These are phyloP conservation scores for Pyrenula aspistea DNA, from an alignment of 495 filamentous ascomycete species.

Conservation along the genomic window DNA sequence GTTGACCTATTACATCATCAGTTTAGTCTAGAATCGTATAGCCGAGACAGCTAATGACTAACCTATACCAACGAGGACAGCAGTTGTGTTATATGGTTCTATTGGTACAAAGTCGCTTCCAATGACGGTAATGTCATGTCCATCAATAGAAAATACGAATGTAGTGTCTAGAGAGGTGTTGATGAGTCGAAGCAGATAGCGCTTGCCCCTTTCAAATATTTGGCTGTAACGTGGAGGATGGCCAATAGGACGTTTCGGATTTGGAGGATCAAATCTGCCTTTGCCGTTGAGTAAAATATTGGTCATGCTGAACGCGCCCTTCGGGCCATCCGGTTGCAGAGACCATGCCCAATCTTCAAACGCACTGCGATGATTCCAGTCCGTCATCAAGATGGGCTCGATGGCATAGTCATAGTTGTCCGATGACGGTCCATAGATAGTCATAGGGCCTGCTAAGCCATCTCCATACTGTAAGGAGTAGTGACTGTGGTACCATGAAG, in stretches of 20 bases:
- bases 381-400: slow-evolving; percentile 9
- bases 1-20: slow-evolving; percentile 55
- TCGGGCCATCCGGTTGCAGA: too few relatives aligned
- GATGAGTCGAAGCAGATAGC: slow-evolving; percentile 20
- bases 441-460: slow-evolving; percentile 21
- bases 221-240: background rate
- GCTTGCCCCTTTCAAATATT: background rate
- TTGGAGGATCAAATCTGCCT: background rate
- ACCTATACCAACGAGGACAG: slow-evolving; percentile 13
- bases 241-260: background rate
- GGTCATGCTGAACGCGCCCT: background rate
- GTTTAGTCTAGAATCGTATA: background rate
- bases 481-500: slow-evolving; percentile 53
- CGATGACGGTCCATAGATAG: slow-evolving; percentile 27
- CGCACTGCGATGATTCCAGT: slow-evolving; percentile 10
- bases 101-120: slow-evolving; percentile 35
- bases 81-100: slow-evolving; percentile 27
- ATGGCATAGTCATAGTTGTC: slow-evolving; percentile 19
- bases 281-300: background rate
- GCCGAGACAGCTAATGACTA: background rate
- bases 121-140: slow-evolving; percentile 35
- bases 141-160: slow-evolving; percentile 36
- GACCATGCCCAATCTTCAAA: slow-evolving; percentile 1
- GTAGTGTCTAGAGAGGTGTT: slow-evolving; percentile 33
- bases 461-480: slow-evolving; percentile 37